Evolutionary conservation across 805 yeast species (phyloP), one percentile per base, ranked within the genome.

Genomic region (Cyberlindnera sargentensis): DNA sequence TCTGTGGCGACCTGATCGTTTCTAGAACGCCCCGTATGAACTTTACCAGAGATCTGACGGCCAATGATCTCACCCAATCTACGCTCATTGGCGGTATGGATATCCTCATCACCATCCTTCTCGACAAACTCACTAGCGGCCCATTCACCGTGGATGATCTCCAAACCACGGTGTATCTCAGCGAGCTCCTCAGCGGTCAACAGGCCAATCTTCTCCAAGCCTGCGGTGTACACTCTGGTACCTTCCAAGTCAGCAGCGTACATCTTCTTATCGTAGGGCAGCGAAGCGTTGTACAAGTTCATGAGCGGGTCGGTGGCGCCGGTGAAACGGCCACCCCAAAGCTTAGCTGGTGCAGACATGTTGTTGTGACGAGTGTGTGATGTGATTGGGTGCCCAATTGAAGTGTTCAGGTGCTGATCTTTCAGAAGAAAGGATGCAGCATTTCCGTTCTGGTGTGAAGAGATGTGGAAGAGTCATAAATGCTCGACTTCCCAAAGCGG

Each of bases 1-100:
- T 93, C 99, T n/a, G 98, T 91, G 37, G 96, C 99, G 41, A 90
- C 97, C 71, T 93, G 99, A 65, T 93, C 99, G 60, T 93, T 93
- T 75, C 99, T 82, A 38, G 96, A 86, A 62, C 99, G 80, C 48
- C 99, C 99, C n/a, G 99, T 93, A 65, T 93, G 99, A 29, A 93
- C 98, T 59, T 93, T 93, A 34, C 99, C 99, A 11, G 98, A 86
- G 61, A 93, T 91, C 43, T 79, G 80, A 57, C 80, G 81, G 44
- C 99, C 99, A 57, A 93, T 93, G 42, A 93, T 70, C 68, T 93
- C 99, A 40, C 99, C 99, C 50, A 93, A 72, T 60, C 99, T 77
- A 70, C 99, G 85, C 70, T 93, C 99, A 62, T 93, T 93, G 36
- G 99, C 99, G 36, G 99, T 93, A 64, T 93, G 99, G 50, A 93